Evolutionary conservation across 352 stramenopile genomes (phyloP).

Genomic region (Pythium aphanidermatum): DNA sequence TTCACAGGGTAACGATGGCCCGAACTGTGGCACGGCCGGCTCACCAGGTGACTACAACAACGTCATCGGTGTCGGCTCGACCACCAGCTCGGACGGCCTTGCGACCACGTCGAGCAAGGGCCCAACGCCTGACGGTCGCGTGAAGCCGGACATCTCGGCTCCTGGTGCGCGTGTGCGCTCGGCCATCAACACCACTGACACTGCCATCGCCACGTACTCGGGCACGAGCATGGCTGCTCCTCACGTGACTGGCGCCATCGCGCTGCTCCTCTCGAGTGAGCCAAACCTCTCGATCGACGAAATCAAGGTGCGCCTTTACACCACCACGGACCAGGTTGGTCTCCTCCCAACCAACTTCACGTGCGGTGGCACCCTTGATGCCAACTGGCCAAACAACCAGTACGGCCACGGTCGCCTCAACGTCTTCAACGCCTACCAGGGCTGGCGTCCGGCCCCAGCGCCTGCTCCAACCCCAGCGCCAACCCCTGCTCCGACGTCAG

Average conservation of each 20-base stretch:
- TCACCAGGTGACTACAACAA: conserved; percentile 16
- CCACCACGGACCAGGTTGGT: conserved; percentile 5
- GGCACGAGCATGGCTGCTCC: conserved; percentile 27
- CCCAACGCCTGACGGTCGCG: neutral
- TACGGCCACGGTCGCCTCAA: conserved; percentile 16
- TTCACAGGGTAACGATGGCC: neutral
- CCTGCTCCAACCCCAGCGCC: conserved; percentile 1
- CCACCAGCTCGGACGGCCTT: conserved; percentile 4
- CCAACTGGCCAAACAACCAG: conserved; percentile 17
- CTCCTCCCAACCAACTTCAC: neutral
- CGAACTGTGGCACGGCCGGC: neutral
- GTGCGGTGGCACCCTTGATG: conserved; percentile 12
- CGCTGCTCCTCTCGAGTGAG: conserved; percentile 18
- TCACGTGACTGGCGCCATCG: conserved; percentile 21
- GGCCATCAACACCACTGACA: conserved; percentile 6
- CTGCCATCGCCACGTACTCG: conserved; percentile 6
- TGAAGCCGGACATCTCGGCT: conserved; percentile 23
- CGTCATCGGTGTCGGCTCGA: conserved; percentile 19
- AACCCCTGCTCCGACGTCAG: neutral
- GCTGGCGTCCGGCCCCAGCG: conserved; percentile 9
- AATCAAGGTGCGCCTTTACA: neutral
- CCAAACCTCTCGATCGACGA: conserved; percentile 10
- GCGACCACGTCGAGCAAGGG: conserved; percentile 11
- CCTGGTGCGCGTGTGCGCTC: conserved; percentile 9
- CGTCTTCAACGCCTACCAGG: conserved; percentile 17